phyloP scores from a whole-genome alignment of 371 early-diverging fungal species.

The Furculomyces boomerangus region DNA sequence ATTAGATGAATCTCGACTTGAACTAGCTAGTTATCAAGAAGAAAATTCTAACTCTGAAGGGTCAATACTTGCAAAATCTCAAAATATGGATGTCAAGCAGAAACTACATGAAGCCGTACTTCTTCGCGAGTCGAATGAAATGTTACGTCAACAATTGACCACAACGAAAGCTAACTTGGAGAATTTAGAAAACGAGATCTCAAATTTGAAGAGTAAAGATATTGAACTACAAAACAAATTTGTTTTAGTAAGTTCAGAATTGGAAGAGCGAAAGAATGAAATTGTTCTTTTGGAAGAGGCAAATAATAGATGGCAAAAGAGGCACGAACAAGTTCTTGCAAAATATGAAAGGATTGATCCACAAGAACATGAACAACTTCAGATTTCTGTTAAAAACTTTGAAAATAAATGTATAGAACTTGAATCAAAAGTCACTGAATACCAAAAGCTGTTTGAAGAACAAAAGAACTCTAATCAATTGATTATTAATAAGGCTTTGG shows the following conservation, averaged over 20 bases:
- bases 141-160: slow-evolving; percentile 13
- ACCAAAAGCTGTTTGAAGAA: neutral
- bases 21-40: slow-evolving; percentile 17
- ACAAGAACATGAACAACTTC: slow-evolving; percentile 27
- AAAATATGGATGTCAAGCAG: slow-evolving; percentile 36
- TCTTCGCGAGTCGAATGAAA: slow-evolving; percentile 48
- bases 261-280: slow-evolving; percentile 25
- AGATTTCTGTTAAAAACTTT: slow-evolving; percentile 15
- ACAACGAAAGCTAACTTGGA: neutral
- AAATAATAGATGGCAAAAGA: slow-evolving; percentile 35
- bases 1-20: slow-evolving; percentile 38
- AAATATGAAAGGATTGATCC: slow-evolving; percentile 39
- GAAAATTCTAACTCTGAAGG: slow-evolving; percentile 7
- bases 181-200: slow-evolving; percentile 7
- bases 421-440: slow-evolving; percentile 7
- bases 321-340: slow-evolving; percentile 34
- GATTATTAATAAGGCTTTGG: neutral
- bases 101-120: slow-evolving; percentile 40
- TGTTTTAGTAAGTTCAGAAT: slow-evolving; percentile 28
- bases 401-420: slow-evolving; percentile 11
- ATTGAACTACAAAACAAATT: slow-evolving; percentile 10
- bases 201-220: slow-evolving; percentile 6
- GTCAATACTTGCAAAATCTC: slow-evolving; percentile 22
- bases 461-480: neutral
- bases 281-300: slow-evolving; percentile 26